Evolutionary conservation across 2,329 filamentous ascomycete species (phyloP), one percentile per base, ranked within the genome.

Genomic region (Phaeosphaeria sp.): DNA sequence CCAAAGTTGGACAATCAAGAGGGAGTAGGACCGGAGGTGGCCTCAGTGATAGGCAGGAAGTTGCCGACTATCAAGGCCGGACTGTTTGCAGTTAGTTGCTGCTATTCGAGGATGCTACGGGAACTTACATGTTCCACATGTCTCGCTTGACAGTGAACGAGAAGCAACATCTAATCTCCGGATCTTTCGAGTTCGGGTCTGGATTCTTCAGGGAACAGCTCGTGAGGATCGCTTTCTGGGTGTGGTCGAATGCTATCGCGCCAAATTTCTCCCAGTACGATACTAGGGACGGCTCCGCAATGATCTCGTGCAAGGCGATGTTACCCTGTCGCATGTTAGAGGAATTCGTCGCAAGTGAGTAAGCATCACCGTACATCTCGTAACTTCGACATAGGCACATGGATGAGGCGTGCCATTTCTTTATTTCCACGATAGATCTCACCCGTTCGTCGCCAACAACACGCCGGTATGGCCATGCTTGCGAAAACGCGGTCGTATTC

Each of bases 231-330:
- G 94, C 96, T 76, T 99, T 97, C 74, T 98, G 95, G 9, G 87
- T 89, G 56, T 90, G 88, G 74, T 99, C 95, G 77, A 99, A 99
- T 9, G 95, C 96, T 69, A 99, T 98, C 5, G 93, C 94, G 50
- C 94, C 93, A 73, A 99, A 99, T 72, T 99, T 97, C 78, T 99
- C 95, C 95, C 95, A 99, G 73, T 99, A 99, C 69, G 92, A 91
- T 53, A 98, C 95, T 59, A 97, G 87, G 42, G 93, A 96, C 60
- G 96, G 92, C 80, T 99, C 95, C 2, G 92, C 93, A 45, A 99
- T 87, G 62, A 99, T 96, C 76, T 99, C 93, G 75, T 99, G 95
- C 48, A 99, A 86, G 13, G 95, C 92, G 63, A 98, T 89, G 71
- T 96, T 96, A 60, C 95, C 95, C 93, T 97, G 21, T n/a, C 18